A percentile compares a stretch with the other conserved stretches of the same genome.
Conservation (phyloP, 2,329 filamentous ascomycete genomes). For the Phyllosticta capitalensis region DNA sequence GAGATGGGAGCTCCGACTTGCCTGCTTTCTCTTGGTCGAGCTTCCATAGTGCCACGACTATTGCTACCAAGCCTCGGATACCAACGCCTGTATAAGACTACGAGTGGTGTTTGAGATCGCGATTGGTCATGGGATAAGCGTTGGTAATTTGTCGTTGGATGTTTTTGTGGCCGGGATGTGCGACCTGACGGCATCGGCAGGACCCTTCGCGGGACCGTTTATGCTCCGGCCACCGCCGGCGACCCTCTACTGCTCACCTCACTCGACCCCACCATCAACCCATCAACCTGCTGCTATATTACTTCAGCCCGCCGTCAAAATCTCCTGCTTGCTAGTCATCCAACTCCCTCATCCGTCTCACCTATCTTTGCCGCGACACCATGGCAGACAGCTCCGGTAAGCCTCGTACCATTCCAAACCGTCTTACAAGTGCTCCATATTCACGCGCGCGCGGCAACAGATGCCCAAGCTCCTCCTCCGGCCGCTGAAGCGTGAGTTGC, state of each 20-base stretch:
- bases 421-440: background rate
- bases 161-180: no score
- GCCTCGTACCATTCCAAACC: background rate
- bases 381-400: background rate
- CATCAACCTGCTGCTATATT: background rate
- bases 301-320: background rate
- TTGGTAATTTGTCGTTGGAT: no score
- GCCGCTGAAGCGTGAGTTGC: constrained; percentile 35
- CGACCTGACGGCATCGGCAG: background rate
- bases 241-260: background rate
- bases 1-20: no score
- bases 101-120: no score
- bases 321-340: background rate
- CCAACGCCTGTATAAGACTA: no score
- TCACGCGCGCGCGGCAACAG: constrained; percentile 6
- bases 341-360: background rate
- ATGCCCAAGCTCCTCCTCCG: constrained; percentile 44
- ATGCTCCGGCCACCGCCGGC: background rate
- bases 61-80: no score
- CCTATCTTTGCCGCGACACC: background rate
- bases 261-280: background rate
- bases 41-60: no score
- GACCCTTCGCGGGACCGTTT: background rate
- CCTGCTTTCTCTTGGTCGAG: no score
- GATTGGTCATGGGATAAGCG: no score